A percentile compares a stretch with the other conserved stretches of the same genome.
Evolutionary conservation across 148 eudicot species (phyloP).

Genomic region (Rhododendron williamsianum): DNA sequence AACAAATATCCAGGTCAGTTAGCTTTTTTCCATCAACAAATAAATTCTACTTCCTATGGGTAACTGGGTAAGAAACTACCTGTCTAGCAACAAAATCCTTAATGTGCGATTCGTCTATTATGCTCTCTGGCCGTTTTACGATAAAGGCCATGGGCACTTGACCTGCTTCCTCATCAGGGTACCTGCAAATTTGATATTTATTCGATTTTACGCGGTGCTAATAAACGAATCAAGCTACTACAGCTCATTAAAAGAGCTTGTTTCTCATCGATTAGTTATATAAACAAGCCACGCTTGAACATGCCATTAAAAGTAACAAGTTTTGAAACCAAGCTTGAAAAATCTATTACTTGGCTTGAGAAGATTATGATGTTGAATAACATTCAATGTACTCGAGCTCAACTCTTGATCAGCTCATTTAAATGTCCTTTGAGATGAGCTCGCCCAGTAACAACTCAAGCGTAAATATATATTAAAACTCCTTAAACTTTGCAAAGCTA

Average conservation of each 20-base stretch:
- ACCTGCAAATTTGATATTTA: conserved; percentile 10
- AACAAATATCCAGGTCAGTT: background rate
- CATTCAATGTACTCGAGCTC: background rate
- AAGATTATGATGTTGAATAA: background rate
- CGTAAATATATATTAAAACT: background rate
- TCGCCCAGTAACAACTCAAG: background rate
- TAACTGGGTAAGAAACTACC: conserved; percentile 8
- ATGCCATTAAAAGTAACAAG: no score
- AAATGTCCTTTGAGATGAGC: background rate
- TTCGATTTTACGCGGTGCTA: no score
- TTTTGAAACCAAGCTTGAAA: no score
- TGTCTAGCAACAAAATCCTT: conserved; percentile 25
- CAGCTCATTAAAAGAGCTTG: background rate
- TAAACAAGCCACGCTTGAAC: background rate
- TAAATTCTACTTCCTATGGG: background rate
- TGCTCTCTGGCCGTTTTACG: conserved; percentile 24
- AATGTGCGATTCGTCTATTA: conserved; percentile 5
- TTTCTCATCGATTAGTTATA: background rate
- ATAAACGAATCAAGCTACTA: background rate
- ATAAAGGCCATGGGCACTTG: conserved; percentile 33
- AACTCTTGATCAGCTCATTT: background rate
- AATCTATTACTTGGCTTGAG: background rate
- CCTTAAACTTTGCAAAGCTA: background rate
- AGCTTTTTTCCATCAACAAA: background rate
- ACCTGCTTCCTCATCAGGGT: conserved; percentile 39